Evolutionary conservation across 2,329 filamentous ascomycete species (phyloP), one percentile per base, ranked within the genome.

Genomic region (Aureobasidium sp.): DNA sequence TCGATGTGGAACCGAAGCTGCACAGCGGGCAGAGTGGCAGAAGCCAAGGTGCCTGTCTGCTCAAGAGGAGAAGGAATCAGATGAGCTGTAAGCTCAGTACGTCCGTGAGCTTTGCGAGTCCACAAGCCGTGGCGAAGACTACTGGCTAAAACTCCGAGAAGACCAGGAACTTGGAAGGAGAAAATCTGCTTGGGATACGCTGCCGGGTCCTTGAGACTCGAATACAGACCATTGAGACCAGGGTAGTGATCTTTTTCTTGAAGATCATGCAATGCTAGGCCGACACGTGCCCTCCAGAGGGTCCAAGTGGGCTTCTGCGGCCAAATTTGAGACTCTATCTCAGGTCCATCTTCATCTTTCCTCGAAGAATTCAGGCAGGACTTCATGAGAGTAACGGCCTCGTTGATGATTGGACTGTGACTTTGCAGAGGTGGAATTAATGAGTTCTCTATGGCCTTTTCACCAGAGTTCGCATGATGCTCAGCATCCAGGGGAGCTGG

Each of bases 61-160:
- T 56, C 47, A 9, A 62, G 24, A 46, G 60, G 62, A 15, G 62
- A 63, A 12, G 64, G 63, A 3, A 63, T 59, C 6, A 64, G 56
- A 20, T 62, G 41, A n/a, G 60, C 63, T 12, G 63, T 37, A 5
- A 64, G 55, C 46, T 24, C 37, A 37, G 47, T 29, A 1, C 27
- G 10, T 17, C 15, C 39, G 24, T 5, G 12, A 37, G 34, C 2
- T 4, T 37, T 15, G 7, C 9, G 32, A 37, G 12, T 15, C 26
- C 26, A 7, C 13, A 12, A 17, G 15, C 17, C 26, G 7, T 48
- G 29, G 15, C 15, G 46, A 3, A 27, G 4, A 29, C 27, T 13
- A 48, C 26, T 36, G 24, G 55, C n/a, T 29, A 46, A 17, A 7
- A 59, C 27, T 12, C 55, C 24, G 9, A 36, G 24, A n/a, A 59